Evolutionary conservation across 2,329 filamentous ascomycete species (phyloP).

Genomic region (Fusarium cicatricum): DNA sequence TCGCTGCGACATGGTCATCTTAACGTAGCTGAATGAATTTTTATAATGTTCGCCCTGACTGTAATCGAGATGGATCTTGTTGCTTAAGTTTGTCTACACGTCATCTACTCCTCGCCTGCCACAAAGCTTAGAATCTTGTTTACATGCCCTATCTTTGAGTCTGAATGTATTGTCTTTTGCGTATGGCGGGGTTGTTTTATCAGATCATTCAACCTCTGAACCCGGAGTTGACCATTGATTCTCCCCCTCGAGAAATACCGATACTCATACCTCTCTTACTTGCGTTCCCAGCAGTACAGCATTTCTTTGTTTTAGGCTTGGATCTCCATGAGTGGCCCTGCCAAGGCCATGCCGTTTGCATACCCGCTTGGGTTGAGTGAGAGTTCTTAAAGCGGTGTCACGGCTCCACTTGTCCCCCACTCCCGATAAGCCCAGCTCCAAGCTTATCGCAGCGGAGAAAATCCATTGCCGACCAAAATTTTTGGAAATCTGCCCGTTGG

Average conservation of each 20-base stretch:
- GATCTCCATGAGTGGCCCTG: constrained; percentile 8
- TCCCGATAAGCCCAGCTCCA: constrained; percentile 40
- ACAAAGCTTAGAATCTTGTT: not conserved
- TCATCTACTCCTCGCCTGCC: constrained; percentile 11
- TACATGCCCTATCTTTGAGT: not conserved
- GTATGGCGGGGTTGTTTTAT: constrained; percentile 21
- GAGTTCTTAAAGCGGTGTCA: constrained; percentile 31
- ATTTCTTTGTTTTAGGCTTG: constrained; percentile 2
- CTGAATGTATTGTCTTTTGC: constrained; percentile 1
- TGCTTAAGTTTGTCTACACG: constrained; percentile 17
- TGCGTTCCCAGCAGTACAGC: not conserved
- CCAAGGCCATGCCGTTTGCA: constrained; percentile 2
- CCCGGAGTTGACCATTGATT: not conserved
- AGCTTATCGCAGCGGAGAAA: constrained; percentile 45
- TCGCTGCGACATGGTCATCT: constrained; percentile 48
- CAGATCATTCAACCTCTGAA: constrained; percentile 11
- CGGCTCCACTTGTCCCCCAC: constrained; percentile 32
- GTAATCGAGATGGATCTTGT: not conserved
- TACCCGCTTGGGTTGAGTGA: constrained; percentile 18
- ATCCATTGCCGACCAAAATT: constrained; percentile 41
- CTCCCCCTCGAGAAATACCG: not conserved
- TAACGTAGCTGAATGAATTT: constrained; percentile 52
- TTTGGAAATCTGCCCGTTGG: constrained; percentile 39
- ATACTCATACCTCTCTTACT: not conserved
- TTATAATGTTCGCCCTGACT: constrained; percentile 44